Conservation (phyloP, 192 early-diverging fungal species). For the Helicostylum pulchrum region DNA sequence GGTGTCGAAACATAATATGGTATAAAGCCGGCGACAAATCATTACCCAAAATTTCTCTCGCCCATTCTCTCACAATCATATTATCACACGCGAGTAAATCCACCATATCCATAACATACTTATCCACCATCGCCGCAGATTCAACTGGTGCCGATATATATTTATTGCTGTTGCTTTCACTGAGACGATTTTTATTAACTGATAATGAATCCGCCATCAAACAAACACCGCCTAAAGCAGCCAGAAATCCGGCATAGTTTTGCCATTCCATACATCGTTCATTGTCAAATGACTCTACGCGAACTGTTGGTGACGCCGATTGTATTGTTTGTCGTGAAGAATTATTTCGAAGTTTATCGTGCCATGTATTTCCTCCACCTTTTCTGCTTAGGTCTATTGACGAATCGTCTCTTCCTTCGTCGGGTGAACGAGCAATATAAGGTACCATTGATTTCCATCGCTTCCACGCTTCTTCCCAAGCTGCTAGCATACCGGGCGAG, state of each 20-base stretch:
- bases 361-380: not conserved
- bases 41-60: constrained; percentile 75
- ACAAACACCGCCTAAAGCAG: constrained; percentile 71
- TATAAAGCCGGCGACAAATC: constrained; percentile 71
- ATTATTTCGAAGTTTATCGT: constrained; percentile 22
- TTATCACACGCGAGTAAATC: constrained; percentile 73
- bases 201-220: constrained; percentile 15
- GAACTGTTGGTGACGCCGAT: not conserved
- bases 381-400: not conserved
- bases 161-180: not conserved
- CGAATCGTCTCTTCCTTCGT: constrained; percentile 25
- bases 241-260: constrained; percentile 81
- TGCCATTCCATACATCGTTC: constrained; percentile 65
- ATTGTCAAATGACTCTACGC: constrained; percentile 24
- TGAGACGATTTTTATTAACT: not conserved
- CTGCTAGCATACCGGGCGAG: constrained; percentile 70
- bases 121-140: constrained; percentile 56
- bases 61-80: constrained; percentile 68
- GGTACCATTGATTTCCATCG: constrained; percentile 64
- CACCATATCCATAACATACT: constrained; percentile 69
- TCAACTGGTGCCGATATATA: constrained; percentile 29
- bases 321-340: not conserved
- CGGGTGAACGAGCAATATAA: constrained; percentile 18
- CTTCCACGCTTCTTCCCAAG: constrained; percentile 78
- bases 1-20: constrained; percentile 53